phyloP scores from a whole-genome alignment of 2,329 filamentous ascomycete genomes.

The Zymoseptoria ardabiliae region DNA sequence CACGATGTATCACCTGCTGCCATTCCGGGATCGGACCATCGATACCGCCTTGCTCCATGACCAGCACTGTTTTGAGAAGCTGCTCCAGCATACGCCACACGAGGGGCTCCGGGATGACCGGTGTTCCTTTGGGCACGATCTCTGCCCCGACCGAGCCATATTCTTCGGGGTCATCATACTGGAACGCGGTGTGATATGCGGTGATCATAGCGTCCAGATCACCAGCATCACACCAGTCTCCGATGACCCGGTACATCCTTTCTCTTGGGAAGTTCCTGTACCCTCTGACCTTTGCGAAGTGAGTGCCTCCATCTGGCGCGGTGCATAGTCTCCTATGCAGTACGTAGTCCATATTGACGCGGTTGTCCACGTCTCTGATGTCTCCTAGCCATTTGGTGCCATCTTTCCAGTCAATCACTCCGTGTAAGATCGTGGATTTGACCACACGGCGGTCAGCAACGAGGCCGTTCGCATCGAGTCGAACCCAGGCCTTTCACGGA shows the following conservation, averaged over 20 bases:
- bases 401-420: not conserved
- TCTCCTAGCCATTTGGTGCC: slow-evolving; percentile 1
- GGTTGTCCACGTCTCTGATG: not conserved
- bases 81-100: slow-evolving; percentile 5
- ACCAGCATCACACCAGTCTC: not conserved
- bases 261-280: not conserved
- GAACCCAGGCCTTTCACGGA: not conserved
- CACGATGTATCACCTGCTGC: slow-evolving; percentile 3
- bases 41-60: slow-evolving; percentile 4
- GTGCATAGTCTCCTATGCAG: not conserved
- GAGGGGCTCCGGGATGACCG: not conserved
- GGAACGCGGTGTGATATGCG: not conserved
- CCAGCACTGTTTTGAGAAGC: not conserved
- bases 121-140: not conserved
- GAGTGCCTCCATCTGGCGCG: not conserved
- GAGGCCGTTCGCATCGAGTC: not conserved
- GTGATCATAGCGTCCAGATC: not conserved
- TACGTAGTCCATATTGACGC: not conserved
- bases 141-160: too few species aligned
- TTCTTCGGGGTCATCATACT: not conserved
- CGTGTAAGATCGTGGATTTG: not conserved
- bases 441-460: not conserved
- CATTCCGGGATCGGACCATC: not conserved
- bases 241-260: not conserved
- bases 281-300: not conserved